phyloP scores from a whole-genome alignment of 805 yeast genomes.

The Candida coleopterorum region DNA sequence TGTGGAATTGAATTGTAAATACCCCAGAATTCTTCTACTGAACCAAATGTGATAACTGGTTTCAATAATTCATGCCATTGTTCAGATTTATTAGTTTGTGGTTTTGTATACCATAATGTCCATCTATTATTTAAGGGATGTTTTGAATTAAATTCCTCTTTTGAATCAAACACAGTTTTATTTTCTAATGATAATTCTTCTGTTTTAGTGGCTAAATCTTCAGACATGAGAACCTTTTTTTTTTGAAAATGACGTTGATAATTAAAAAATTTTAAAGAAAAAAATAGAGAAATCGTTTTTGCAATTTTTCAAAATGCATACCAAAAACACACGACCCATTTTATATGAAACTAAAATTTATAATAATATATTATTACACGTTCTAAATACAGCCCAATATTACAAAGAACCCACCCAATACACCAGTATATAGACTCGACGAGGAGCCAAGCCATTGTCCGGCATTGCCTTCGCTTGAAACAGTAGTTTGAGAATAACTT shows the following conservation, averaged over 20 bases:
- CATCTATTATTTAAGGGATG: conserved; percentile 89
- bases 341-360: not conserved
- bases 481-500: conserved; percentile 24
- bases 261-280: conserved; percentile 2
- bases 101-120: conserved; percentile 98
- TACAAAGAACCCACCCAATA: conserved; percentile 14
- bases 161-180: conserved; percentile 52
- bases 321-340: conserved; percentile 4
- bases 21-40: conserved; percentile 99
- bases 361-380: not conserved
- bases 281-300: not conserved
- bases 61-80: conserved; percentile 90
- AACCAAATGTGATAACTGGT: conserved; percentile 84
- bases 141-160: conserved; percentile 64
- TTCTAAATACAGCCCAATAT: conserved; percentile 10
- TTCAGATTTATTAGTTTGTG: conserved; percentile 71
- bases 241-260: not conserved
- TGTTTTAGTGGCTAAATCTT: conserved; percentile 41
- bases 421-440: conserved; percentile 9
- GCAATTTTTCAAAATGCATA: not conserved
- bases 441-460: conserved; percentile 5
- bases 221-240: conserved; percentile 30
- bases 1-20: conserved; percentile 89
- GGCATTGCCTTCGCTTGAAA: conserved; percentile 12
- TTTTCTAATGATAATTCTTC: conserved; percentile 39